Evolutionary conservation across 177 flowering plant species (phyloP).

Genomic region (Tripterygium wilfordii): DNA sequence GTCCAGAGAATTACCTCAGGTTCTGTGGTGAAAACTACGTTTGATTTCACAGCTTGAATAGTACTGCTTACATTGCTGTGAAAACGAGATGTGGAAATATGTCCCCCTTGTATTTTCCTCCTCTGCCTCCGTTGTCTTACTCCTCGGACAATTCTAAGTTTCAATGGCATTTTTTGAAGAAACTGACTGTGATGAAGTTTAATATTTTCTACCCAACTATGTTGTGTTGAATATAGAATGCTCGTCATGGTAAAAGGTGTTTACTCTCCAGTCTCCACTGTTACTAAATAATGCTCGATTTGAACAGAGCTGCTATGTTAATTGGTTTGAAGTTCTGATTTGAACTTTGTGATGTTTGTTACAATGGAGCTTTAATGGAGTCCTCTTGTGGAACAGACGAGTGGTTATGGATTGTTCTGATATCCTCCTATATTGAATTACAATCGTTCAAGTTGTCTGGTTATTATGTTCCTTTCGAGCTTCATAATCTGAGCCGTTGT

Average conservation of each 20-base stretch:
- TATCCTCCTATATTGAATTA: neutral
- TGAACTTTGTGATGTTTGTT: too few species aligned
- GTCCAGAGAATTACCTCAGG: slow-evolving; percentile 8
- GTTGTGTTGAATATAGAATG: slow-evolving; percentile 4
- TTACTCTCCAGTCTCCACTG: too few species aligned
- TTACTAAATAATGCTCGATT: too few species aligned
- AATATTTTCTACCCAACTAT: slow-evolving; percentile 3
- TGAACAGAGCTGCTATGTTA: too few species aligned
- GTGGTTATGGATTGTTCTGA: neutral
- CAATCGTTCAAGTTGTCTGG: slow-evolving; percentile 1
- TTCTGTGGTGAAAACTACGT: slow-evolving; percentile 11
- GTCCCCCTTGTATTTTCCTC: slow-evolving; percentile 1
- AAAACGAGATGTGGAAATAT: neutral
- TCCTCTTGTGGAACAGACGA: neutral
- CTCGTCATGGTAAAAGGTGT: slow-evolving; percentile 10
- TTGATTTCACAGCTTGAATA: slow-evolving; percentile 25
- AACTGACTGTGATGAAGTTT: slow-evolving; percentile 4
- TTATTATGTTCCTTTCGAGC: neutral
- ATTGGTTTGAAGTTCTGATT: too few species aligned
- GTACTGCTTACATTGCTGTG: neutral
- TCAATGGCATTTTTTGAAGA: neutral
- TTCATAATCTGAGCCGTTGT: neutral
- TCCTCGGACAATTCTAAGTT: neutral
- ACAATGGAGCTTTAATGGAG: too few species aligned
- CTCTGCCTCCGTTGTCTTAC: slow-evolving; percentile 3